Evolutionary conservation across 2,329 filamentous ascomycete species (phyloP).

Genomic region (Verticillium longisporum): DNA sequence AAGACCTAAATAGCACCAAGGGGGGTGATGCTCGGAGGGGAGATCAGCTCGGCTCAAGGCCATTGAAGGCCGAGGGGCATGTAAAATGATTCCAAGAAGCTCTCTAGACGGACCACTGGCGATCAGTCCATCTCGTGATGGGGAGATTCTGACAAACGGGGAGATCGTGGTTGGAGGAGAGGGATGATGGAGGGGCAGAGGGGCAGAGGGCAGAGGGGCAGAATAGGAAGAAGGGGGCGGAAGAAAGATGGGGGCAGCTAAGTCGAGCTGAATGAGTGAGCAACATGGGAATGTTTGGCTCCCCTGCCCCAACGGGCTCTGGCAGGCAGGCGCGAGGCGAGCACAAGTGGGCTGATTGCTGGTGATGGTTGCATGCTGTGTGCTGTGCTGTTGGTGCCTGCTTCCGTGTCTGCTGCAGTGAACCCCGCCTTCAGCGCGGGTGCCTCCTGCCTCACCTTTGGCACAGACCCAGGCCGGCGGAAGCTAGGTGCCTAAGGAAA

Average conservation of each 20-base stretch:
- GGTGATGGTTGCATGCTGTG: neutral
- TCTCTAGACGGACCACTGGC: neutral
- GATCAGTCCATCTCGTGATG: neutral
- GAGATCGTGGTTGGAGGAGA: constrained; percentile 11
- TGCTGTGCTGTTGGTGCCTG: too few species aligned
- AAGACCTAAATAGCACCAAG: neutral
- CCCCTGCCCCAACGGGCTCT: too few species aligned
- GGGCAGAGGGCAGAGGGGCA: too few species aligned
- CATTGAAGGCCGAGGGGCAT: neutral
- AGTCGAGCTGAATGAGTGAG: neutral
- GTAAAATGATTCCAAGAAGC: neutral
- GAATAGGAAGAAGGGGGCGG: too few species aligned
- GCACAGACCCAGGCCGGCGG: too few species aligned
- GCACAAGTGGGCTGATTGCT: neutral
- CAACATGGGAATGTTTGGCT: too few species aligned
- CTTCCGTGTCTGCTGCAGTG: too few species aligned
- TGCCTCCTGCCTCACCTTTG: too few species aligned
- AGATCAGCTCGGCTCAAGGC: neutral
- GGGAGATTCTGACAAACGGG: constrained; percentile 12
- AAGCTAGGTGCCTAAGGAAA: neutral
- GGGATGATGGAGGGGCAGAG: constrained; percentile 5
- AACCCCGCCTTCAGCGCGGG: too few species aligned
- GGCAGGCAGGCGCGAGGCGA: neutral
- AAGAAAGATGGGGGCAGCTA: neutral
- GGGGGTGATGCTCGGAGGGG: neutral